Conservation (phyloP, 495 filamentous ascomycete species). For the Talaromyces wortmannii region DNA sequence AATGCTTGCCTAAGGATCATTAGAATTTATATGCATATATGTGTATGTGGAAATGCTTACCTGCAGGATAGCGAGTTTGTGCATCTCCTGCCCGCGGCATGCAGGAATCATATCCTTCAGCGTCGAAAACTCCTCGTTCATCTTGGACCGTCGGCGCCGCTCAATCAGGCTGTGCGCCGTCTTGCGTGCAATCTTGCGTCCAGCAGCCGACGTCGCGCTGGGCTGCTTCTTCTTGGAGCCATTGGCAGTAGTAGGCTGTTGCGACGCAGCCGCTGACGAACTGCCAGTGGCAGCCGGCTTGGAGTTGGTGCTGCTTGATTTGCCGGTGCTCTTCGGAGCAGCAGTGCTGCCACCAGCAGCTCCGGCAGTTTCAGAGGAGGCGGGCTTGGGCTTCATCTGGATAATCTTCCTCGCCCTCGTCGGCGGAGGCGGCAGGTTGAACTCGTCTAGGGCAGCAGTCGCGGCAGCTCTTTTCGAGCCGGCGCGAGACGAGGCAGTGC, state of each 20-base stretch:
- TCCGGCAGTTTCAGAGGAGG: conserved; percentile 18
- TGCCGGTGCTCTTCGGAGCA: conserved; percentile 13
- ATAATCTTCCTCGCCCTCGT: conserved; percentile 93
- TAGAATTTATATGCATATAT: conserved; percentile 4
- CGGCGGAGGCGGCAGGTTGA: conserved; percentile 84
- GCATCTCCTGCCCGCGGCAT: conserved; percentile 87
- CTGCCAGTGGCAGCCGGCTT: not conserved
- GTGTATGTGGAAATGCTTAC: conserved; percentile 36
- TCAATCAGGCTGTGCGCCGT: conserved; percentile 96
- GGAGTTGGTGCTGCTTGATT: conserved; percentile 8
- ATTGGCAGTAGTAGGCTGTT: not conserved
- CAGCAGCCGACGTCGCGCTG: conserved; percentile 66
- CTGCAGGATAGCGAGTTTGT: conserved; percentile 94
- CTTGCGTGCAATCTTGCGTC: conserved; percentile 89
- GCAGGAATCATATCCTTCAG: conserved; percentile 96
- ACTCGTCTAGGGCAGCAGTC: conserved; percentile 45
- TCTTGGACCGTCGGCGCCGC: conserved; percentile 83
- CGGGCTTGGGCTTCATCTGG: conserved; percentile 73
- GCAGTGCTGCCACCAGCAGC: conserved; percentile 3
- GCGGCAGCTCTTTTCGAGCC: not conserved
- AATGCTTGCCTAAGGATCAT: conserved; percentile 67
- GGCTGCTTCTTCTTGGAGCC: conserved; percentile 60
- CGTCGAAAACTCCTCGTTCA: conserved; percentile 97
- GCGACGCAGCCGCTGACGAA: not conserved
- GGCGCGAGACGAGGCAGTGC: conserved; percentile 39